Conservation (phyloP, 2,329 filamentous ascomycete genomes). For the Colletotrichum higginsianum region DNA sequence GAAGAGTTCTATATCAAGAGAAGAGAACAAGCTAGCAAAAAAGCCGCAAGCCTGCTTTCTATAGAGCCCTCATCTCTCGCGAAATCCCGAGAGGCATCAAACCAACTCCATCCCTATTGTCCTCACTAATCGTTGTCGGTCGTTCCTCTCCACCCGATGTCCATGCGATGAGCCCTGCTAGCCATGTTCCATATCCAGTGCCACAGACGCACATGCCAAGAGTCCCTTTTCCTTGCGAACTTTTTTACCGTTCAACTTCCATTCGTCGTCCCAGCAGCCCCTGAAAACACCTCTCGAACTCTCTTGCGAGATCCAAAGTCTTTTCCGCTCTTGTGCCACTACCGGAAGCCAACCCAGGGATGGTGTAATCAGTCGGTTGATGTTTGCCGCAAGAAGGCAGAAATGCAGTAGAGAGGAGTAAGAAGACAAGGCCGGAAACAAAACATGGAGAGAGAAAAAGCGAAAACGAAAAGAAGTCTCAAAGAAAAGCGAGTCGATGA, state of each 20-base stretch:
- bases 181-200: slow-evolving; percentile 2
- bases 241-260: neutral
- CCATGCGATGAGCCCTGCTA: slow-evolving; percentile 9
- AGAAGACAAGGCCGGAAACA: neutral
- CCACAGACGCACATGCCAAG: neutral
- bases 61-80: neutral
- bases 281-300: neutral
- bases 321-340: neutral
- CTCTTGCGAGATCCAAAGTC: neutral
- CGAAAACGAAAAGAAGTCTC: neutral
- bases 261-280: too few species aligned
- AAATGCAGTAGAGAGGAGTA: neutral
- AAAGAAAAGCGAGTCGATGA: neutral
- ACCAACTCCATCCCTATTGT: neutral
- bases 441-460: neutral
- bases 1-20: neutral
- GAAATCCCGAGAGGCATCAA: neutral
- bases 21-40: neutral
- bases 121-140: neutral
- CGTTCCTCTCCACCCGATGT: neutral
- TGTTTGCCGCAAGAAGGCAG: neutral
- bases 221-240: neutral
- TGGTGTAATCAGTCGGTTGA: neutral
- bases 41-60: neutral
- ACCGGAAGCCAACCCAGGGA: neutral